Evolutionary conservation across 306 rosid genomes (phyloP).

Genomic region (Cucurbita maxima): DNA sequence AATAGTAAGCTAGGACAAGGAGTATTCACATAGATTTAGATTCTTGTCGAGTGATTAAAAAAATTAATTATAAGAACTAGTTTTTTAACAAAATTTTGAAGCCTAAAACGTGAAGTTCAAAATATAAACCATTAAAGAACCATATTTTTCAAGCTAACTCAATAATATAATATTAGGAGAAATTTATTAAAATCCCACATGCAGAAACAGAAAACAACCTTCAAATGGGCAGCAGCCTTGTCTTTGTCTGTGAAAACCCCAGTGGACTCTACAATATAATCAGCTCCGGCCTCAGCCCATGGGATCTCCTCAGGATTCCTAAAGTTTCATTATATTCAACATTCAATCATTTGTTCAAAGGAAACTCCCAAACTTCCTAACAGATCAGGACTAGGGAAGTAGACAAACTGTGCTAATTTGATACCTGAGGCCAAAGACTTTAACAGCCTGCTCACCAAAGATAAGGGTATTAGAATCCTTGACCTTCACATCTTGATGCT

Average conservation of each 20-base stretch:
- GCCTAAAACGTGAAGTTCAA: not conserved
- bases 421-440: conserved; percentile 51
- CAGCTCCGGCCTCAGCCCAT: conserved; percentile 13
- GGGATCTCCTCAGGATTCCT: conserved; percentile 15
- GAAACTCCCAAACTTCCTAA: not conserved
- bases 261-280: conserved; percentile 8
- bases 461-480: conserved; percentile 50
- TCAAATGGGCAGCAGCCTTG: conserved; percentile 16
- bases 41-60: not conserved
- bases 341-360: not conserved
- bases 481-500: conserved; percentile 36
- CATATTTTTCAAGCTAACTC: not conserved
- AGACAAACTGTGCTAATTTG: too few relatives aligned
- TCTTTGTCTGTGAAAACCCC: conserved; percentile 16
- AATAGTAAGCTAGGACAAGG: not conserved
- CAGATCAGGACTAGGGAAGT: not conserved
- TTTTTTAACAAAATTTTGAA: too few relatives aligned
- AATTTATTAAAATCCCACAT: not conserved
- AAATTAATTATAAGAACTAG: not conserved
- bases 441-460: conserved; percentile 37
- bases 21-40: not conserved
- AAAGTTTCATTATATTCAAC: not conserved
- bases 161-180: not conserved
- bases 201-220: not conserved
- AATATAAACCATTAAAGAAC: not conserved